Conservation (phyloP, 805 yeast genomes). For the Metahyphopichia silvanorum region DNA sequence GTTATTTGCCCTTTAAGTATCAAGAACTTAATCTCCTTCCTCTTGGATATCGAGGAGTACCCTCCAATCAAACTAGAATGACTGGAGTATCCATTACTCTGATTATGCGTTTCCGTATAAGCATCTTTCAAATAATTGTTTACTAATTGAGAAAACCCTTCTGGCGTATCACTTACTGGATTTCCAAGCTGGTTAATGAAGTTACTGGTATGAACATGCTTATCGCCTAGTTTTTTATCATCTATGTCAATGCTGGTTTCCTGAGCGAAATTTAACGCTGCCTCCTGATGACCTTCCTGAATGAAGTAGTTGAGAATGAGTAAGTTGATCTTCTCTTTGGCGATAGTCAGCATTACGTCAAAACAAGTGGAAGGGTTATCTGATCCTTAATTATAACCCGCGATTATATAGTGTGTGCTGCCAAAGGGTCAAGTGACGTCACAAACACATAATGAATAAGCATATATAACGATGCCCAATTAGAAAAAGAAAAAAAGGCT, state of each 20-base stretch:
- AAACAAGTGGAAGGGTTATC: too few relatives aligned
- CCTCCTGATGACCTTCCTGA: constrained; percentile 71
- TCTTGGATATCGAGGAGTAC: constrained; percentile 46
- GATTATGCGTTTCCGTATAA: too few relatives aligned
- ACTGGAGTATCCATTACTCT: too few relatives aligned
- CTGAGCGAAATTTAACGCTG: constrained; percentile 58
- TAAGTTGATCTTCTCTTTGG: constrained; percentile 42
- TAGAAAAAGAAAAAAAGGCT: too few relatives aligned
- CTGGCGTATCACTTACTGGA: constrained; percentile 9
- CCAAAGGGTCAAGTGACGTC: too few relatives aligned
- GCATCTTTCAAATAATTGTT: constrained; percentile 5
- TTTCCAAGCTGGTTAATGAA: constrained; percentile 8
- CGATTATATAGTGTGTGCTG: too few relatives aligned
- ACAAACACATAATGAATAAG: too few relatives aligned
- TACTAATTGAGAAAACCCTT: constrained; percentile 9
- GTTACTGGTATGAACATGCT: constrained; percentile 5
- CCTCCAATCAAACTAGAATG: constrained; percentile 29
- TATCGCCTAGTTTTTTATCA: background rate
- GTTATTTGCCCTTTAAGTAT: constrained; percentile 62
- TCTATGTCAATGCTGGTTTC: constrained; percentile 43
- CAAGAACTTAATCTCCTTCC: constrained; percentile 51
- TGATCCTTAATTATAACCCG: too few relatives aligned
- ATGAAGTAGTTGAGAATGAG: constrained; percentile 71
- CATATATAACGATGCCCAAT: too few relatives aligned
- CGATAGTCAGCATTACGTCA: constrained; percentile 9